Base-by-base conservation (phyloP, 2,329 filamentous ascomycete species). In the Sporothrix luriei region DNA sequence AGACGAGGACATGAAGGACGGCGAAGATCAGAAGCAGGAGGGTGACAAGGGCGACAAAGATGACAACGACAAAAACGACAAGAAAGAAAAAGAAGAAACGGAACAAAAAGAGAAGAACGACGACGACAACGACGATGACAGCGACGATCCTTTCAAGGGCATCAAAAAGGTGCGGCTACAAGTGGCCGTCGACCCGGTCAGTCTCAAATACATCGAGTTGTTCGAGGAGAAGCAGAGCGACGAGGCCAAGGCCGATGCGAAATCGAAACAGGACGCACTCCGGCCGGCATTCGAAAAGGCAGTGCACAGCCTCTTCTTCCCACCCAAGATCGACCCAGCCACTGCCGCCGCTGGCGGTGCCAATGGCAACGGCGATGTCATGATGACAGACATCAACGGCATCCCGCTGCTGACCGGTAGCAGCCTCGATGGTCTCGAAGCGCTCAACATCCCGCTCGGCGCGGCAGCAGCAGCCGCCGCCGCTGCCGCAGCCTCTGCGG, bases 141-240 rank as follows among this genome's bases (percentile, higher is more conserved):
- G 81, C 46, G 81, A 83, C 62, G 83, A 84, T 54, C 74, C 76
- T 0, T 85, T 81, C 74, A 82, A 85, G 2, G 83, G 80, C 9
- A 83, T 91, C 59, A 89, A 93, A 70, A 95, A 91, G 78, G 86
- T 85, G 55, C 88, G 86, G 75, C 82, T 97, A 61, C 81, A 91
- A 74, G 87, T 94, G 59, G 86, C 91, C 38, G 87, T 97, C 14
- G 95, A 98, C 77, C 89, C 93, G 70, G 90, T 89, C 72, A 94
- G 94, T 1, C 82, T 90, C 70, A 93, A 91, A 73, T 97, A 97
- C 76, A 83, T 97, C n/a, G 90, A 95, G 74, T 89, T 93, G 48
- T 94, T 90, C 81, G 88, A 90, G 74, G 86, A 89, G 71, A 86
- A 83, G 68, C 86, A 86, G 71, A 86, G 84, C 52, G 90, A 92